These are phyloP conservation scores for Trichosanthes truncata DNA, from an alignment of 306 rosid genomes.

Conservation along the genomic window DNA sequence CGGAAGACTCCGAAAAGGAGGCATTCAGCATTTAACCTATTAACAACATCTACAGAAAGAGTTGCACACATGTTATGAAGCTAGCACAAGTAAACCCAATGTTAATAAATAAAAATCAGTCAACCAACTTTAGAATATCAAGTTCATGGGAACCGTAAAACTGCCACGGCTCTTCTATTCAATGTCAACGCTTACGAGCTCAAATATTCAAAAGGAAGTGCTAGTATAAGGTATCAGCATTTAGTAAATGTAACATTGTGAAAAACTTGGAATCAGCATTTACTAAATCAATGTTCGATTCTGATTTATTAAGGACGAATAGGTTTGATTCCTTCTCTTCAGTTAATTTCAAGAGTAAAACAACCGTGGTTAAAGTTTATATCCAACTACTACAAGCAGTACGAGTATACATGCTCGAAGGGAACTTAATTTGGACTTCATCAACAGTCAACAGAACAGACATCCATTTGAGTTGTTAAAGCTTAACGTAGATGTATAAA, in stretches of 20 bases:
- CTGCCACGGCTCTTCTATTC: neutral
- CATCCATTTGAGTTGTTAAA: neutral
- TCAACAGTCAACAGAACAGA: neutral
- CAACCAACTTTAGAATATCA: neutral
- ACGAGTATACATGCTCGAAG: neutral
- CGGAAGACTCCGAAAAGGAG: slow-evolving; percentile 62
- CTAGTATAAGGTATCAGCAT: neutral
- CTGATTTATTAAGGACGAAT: neutral
- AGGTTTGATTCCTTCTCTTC: neutral
- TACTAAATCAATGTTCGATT: neutral
- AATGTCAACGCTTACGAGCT: neutral
- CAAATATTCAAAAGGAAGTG: neutral
- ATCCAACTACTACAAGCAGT: neutral
- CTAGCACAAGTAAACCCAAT: neutral
- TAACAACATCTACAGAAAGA: slow-evolving; percentile 27
- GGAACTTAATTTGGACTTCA: neutral
- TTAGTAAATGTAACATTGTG: neutral
- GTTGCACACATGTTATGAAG: slow-evolving; percentile 5
- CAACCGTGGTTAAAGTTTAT: neutral
- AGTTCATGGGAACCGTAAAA: neutral
- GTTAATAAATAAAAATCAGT: neutral
- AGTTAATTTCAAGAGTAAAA: neutral
- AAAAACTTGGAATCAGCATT: neutral
- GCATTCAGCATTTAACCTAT: slow-evolving; percentile 11
- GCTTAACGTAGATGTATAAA: neutral